Percentiles rank a stretch among this genome's conserved stretches.
Conservation (phyloP, 805 yeast genomes). For the Yarrowia alimentaria region DNA sequence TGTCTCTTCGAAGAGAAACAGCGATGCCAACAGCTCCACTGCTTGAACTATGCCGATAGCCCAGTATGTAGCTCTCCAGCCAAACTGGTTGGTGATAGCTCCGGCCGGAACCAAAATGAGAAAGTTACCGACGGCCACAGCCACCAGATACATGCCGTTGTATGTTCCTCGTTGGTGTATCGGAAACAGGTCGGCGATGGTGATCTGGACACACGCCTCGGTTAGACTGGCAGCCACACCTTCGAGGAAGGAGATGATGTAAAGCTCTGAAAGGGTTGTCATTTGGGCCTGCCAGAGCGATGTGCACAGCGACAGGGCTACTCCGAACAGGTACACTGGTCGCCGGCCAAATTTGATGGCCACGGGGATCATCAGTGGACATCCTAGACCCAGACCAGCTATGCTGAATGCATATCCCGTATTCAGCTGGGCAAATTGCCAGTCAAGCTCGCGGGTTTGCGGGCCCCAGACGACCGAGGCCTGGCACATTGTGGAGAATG, state of each 20-base stretch:
- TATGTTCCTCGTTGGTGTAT: conserved; percentile 35
- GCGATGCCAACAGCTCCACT: conserved; percentile 24
- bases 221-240: conserved; percentile 28
- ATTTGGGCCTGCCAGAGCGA: conserved; percentile 30
- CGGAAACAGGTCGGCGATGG: conserved; percentile 34
- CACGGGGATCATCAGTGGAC: conserved; percentile 30
- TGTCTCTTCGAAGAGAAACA: conserved; percentile 33
- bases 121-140: conserved; percentile 34
- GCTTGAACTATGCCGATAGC: conserved; percentile 31
- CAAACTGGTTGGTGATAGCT: conserved; percentile 31
- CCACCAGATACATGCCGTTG: conserved; percentile 34
- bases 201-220: conserved; percentile 32
- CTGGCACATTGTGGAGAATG: conserved; percentile 20
- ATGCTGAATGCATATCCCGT: conserved; percentile 29
- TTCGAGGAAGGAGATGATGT: conserved; percentile 19
- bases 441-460: conserved; percentile 26
- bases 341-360: conserved; percentile 29
- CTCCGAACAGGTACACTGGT: conserved; percentile 29
- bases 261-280: conserved; percentile 23
- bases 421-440: conserved; percentile 25
- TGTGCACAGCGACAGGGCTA: conserved; percentile 1
- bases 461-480: conserved; percentile 29
- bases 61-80: conserved; percentile 35
- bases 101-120: conserved; percentile 35
- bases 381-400: conserved; percentile 29